Base-by-base conservation (phyloP, 2,329 filamentous ascomycete species). In the Pseudophaeomoniella oleicola region DNA sequence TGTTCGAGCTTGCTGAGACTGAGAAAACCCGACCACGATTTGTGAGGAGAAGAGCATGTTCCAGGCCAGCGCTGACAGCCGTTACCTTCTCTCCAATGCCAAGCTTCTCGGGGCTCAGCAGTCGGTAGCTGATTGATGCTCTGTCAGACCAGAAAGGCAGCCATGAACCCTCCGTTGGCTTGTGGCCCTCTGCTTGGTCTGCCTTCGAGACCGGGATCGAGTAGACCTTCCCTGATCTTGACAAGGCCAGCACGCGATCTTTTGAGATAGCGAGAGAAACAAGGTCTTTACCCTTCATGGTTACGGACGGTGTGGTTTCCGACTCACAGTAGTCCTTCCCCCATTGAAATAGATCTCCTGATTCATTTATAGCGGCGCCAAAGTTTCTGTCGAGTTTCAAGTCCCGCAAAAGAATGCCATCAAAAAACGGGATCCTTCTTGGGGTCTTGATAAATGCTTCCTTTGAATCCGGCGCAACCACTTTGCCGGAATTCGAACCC, bases 261-360 rank as follows among this genome's bases (percentile, higher is more conserved):
- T 71, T 67, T 0, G 87, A 94, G 34, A 94, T 68, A 30, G 75
- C 72, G 31, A 94, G 62, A 39, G 83, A 83, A 40, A 71, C 60
- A 35, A 96, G 64, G 48, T 94, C 72, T 55, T 92, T 93, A 38
- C 87, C 88, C 41, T 62, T 75, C 37, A 98, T 60, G 1, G 88
- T 94, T 34, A 69, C 63, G 1, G 67, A 68, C 0, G 88, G 90
- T 18, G 66, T 62, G 6, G 65, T 71, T 18, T 73, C 64, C 3
- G 73, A 67, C 38, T 71, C 67, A 4, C 79, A 80, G 53, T 80
- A 94, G 3, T 69, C 83, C 3, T 69, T 68, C 2, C 90, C 90
- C 90, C 90, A 98, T 60, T 96, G 87, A 10, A 94, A 66, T 32
- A 98, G 57, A 53, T 96, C 81, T 3, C 90, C 90, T 43, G 79